Conservation (phyloP, 2,329 filamentous ascomycete species). For the Sarocladiaceae sp. region DNA sequence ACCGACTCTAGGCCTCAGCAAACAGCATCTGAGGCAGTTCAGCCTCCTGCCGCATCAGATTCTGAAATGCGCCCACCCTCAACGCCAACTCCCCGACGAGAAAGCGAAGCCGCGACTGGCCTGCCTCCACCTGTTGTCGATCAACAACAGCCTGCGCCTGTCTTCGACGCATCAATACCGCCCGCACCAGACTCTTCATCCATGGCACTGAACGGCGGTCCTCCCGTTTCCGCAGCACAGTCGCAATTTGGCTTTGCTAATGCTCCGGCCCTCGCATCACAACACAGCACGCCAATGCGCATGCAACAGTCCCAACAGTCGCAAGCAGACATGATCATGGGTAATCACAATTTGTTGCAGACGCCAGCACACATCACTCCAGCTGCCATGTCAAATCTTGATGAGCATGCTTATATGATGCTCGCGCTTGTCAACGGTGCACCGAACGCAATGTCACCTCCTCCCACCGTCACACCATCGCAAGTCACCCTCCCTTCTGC, state of each 20-base stretch:
- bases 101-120: not conserved
- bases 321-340: slow-evolving; percentile 8
- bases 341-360: slow-evolving; percentile 11
- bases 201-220: not conserved
- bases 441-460: slow-evolving; percentile 29
- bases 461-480: slow-evolving; percentile 40
- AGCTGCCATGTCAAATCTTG: slow-evolving; percentile 25
- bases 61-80: slow-evolving; percentile 2
- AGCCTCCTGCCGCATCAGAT: not conserved
- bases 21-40: not conserved
- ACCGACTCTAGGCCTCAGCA: slow-evolving; percentile 1
- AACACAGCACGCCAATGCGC: slow-evolving; percentile 6
- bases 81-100: slow-evolving; percentile 3
- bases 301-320: slow-evolving; percentile 5
- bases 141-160: not conserved
- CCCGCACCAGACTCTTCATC: not conserved
- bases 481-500: slow-evolving; percentile 40
- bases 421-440: slow-evolving; percentile 34
- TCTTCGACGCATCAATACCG: not conserved
- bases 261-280: not conserved
- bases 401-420: slow-evolving; percentile 40
- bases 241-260: not conserved
- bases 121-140: not conserved
- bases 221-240: not conserved
- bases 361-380: slow-evolving; percentile 22